Percentiles rank a stretch among this genome's conserved stretches.
These are phyloP conservation scores for Cymbidium sinense DNA, from an alignment of 106 monocot genomes.

Conservation along the genomic window DNA sequence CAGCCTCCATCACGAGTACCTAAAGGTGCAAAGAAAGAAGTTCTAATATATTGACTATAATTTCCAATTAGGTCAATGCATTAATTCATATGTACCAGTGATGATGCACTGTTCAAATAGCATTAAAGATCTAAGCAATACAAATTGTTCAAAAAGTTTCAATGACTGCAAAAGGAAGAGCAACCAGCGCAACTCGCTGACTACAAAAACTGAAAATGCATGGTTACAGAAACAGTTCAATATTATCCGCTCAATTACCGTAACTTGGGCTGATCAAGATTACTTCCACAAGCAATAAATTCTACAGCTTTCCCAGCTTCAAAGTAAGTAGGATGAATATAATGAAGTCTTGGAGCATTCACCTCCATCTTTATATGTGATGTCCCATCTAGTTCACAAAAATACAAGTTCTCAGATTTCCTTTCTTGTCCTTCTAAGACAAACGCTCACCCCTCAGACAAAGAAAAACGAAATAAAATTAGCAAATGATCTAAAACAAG, in stretches of 20 bases:
- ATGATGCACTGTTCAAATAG: not conserved
- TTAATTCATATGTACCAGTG: not conserved
- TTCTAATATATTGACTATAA: not conserved
- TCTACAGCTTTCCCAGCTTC: constrained; percentile 83
- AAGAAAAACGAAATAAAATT: not conserved
- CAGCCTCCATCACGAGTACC: not conserved
- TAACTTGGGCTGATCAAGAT: constrained; percentile 75
- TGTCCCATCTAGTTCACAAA: constrained; percentile 63
- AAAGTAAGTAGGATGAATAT: constrained; percentile 75
- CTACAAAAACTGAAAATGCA: not conserved
- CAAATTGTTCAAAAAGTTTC: not conserved
- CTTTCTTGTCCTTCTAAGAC: not conserved
- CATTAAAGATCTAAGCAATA: not conserved
- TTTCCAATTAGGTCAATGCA: not conserved
- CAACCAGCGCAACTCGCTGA: not conserved
- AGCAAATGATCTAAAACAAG: not conserved
- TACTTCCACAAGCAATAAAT: constrained; percentile 81
- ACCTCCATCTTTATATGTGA: constrained; percentile 67
- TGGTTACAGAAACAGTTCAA: not conserved
- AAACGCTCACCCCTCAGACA: not conserved
- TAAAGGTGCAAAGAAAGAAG: not conserved
- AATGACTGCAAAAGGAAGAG: not conserved
- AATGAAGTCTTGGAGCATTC: constrained; percentile 81
- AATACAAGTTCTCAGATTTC: not conserved
- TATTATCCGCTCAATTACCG: constrained; percentile 30